Percentiles rank a stretch among this genome's conserved stretches.
Evolutionary conservation across 129 eudicot genomes (phyloP).

Genomic region (Saposhnikovia divaricata): DNA sequence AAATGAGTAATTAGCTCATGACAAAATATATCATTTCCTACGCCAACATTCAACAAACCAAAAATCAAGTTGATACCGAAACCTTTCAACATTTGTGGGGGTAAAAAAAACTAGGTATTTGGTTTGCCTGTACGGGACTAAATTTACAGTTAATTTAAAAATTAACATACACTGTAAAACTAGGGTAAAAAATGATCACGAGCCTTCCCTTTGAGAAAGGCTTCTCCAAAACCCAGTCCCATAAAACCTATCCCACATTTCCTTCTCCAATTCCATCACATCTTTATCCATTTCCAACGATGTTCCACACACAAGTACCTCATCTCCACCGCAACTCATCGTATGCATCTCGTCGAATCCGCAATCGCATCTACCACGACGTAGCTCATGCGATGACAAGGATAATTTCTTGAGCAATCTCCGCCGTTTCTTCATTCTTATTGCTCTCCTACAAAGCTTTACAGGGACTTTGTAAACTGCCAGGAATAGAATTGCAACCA

Average conservation of each 20-base stretch:
- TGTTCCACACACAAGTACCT: background rate
- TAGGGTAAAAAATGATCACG: background rate
- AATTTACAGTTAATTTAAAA: background rate
- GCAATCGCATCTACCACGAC: conserved; percentile 4
- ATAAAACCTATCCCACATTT: conserved; percentile 66
- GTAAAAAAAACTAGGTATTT: background rate
- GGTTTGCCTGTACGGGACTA: background rate
- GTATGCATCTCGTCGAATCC: conserved; percentile 23
- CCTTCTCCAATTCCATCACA: conserved; percentile 56
- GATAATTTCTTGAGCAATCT: conserved; percentile 31
- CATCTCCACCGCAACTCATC: background rate
- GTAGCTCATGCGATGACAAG: conserved; percentile 12
- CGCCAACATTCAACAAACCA: too few species aligned
- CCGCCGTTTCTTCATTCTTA: conserved; percentile 36
- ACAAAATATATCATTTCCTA: too few species aligned
- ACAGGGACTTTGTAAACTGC: conserved; percentile 71
- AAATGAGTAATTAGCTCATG: too few species aligned
- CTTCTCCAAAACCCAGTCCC: conserved; percentile 84
- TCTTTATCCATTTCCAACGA: conserved; percentile 31
- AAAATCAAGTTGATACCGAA: too few species aligned
- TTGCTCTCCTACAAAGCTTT: conserved; percentile 56
- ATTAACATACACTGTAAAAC: background rate
- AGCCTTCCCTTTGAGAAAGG: conserved; percentile 19
- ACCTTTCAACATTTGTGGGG: background rate
- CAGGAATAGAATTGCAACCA: conserved; percentile 39